phyloP scores from a whole-genome alignment of 2,329 filamentous ascomycete species.

The Magnaporthales sp. region DNA sequence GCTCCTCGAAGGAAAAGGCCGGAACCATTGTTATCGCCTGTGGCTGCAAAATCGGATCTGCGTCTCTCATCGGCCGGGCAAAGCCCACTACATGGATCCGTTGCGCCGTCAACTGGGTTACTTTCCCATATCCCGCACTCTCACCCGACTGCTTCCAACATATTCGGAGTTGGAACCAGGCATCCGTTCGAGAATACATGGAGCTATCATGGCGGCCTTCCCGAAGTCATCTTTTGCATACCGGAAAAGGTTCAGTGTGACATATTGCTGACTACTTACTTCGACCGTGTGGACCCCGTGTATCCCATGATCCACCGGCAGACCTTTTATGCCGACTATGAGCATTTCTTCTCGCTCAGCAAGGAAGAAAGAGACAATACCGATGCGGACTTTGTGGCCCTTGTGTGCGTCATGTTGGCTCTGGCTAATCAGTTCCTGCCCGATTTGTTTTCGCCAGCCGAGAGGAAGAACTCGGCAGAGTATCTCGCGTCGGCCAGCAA shows the following conservation, averaged over 20 bases:
- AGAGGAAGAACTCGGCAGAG: constrained; percentile 67
- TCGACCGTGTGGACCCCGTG: constrained; percentile 67
- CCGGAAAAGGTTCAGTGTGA: constrained; percentile 71
- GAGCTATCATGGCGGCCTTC: constrained; percentile 68
- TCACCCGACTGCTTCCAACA: constrained; percentile 60
- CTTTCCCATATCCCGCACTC: constrained; percentile 68
- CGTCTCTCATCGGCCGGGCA: constrained; percentile 17
- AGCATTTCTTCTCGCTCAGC: constrained; percentile 63
- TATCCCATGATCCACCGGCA: constrained; percentile 73
- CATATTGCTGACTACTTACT: constrained; percentile 55
- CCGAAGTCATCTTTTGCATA: constrained; percentile 66
- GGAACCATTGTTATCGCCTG: constrained; percentile 27
- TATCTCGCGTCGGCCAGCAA: constrained; percentile 76
- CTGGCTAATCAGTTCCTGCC: constrained; percentile 69
- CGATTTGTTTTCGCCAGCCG: constrained; percentile 45
- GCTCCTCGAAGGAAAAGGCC: constrained; percentile 43
- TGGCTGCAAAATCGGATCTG: constrained; percentile 48
- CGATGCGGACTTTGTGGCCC: constrained; percentile 61
- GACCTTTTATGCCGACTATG: constrained; percentile 70
- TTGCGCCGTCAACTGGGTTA: constrained; percentile 50
- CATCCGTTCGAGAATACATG: constrained; percentile 80
- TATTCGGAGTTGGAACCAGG: constrained; percentile 72
- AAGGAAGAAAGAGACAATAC: constrained; percentile 46
- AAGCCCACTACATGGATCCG: constrained; percentile 27
- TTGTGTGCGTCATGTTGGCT: constrained; percentile 70